Conservation (phyloP, 208 protist species). For the Leishmania gerbilli region DNA sequence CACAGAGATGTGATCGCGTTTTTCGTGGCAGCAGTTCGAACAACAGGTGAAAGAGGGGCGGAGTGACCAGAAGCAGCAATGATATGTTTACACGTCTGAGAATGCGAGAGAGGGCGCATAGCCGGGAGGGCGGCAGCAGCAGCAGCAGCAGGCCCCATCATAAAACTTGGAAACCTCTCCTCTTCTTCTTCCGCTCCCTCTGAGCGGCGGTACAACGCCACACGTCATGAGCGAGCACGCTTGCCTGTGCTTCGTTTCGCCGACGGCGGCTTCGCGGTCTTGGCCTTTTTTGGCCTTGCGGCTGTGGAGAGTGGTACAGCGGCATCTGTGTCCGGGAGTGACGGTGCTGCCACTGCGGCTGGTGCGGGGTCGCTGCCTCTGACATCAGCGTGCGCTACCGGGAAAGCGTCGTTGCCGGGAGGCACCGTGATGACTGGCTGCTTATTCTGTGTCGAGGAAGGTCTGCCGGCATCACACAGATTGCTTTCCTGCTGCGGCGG, state of each 20-base stretch:
- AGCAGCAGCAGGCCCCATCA: not conserved
- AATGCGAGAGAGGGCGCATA: not conserved
- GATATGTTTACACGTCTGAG: not conserved
- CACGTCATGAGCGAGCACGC: conserved; percentile 13
- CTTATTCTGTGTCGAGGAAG: not conserved
- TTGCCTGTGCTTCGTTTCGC: conserved; percentile 5
- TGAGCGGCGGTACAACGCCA: not conserved
- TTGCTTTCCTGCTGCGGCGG: not conserved
- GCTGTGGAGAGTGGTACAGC: not conserved
- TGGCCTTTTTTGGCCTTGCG: not conserved
- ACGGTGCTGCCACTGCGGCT: not conserved
- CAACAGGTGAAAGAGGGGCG: not conserved
- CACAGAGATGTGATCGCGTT: not conserved
- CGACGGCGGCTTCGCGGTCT: not conserved
- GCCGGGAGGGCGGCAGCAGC: not conserved
- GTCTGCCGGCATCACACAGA: not conserved
- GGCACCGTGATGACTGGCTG: not conserved
- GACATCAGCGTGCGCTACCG: not conserved
- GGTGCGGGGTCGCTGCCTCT: not conserved
- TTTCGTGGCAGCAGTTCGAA: not conserved
- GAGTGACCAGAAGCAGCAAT: not conserved
- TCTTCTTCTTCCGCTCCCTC: no score
- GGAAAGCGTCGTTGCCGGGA: not conserved
- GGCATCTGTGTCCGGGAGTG: not conserved
- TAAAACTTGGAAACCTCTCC: not conserved